Percentiles rank a stretch among this genome's conserved stretches.
phyloP scores from a whole-genome alignment of 352 stramenopile species.

The Phytophthora hibernalis region DNA sequence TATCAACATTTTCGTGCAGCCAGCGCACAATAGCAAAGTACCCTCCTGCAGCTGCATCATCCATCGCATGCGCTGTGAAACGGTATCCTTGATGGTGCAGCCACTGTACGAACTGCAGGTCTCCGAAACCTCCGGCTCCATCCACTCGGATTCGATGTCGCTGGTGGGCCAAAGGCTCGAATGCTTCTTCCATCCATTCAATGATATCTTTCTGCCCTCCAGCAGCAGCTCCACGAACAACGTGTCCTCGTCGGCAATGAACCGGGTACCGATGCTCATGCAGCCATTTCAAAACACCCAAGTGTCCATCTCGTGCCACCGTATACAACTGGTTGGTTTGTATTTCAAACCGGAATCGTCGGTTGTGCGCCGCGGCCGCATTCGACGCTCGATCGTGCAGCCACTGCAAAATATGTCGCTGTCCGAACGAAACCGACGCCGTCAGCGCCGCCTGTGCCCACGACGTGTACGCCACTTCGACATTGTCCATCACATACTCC shows the following conservation, averaged over 20 bases:
- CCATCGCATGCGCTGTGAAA: constrained; percentile 35
- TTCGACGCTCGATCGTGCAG: constrained; percentile 35
- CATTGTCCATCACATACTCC: constrained; percentile 47
- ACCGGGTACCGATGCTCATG: constrained; percentile 30
- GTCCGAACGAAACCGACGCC: constrained; percentile 33
- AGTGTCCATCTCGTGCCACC: constrained; percentile 33
- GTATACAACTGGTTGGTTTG: constrained; percentile 38
- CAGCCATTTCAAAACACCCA: constrained; percentile 45
- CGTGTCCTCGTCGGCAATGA: constrained; percentile 44
- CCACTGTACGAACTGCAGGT: constrained; percentile 47
- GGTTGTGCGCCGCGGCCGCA: constrained; percentile 20
- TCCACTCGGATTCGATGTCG: constrained; percentile 48
- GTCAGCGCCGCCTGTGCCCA: constrained; percentile 46
- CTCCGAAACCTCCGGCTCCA: constrained; percentile 31
- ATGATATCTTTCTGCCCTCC: constrained; percentile 32
- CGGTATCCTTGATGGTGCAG: constrained; percentile 39
- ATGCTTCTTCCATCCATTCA: constrained; percentile 42
- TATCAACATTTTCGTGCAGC: constrained; percentile 34
- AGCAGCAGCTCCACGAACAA: constrained; percentile 33
- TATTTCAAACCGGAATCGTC: constrained; percentile 36
- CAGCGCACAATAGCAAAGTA: constrained; percentile 36
- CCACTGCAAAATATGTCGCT: constrained; percentile 43
- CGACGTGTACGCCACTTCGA: constrained; percentile 42
- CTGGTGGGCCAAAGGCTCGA: constrained; percentile 22
- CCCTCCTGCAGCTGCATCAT: constrained; percentile 34